Base-by-base conservation (phyloP, 768 basidiomycete species). In the Clavaria fumosa region DNA sequence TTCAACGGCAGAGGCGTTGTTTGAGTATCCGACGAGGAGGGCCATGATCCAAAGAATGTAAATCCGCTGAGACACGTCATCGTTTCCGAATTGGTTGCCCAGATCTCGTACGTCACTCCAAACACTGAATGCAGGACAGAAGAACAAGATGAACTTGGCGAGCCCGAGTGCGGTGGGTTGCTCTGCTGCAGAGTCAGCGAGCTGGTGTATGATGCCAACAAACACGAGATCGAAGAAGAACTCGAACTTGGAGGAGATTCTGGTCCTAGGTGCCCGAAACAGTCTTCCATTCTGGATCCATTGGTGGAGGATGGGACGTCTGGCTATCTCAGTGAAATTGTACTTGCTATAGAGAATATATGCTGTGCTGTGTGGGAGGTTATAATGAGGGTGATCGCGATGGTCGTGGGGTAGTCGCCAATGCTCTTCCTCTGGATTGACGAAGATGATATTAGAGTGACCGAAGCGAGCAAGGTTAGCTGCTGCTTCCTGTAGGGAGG, bases 211-310 rank as follows among this genome's bases (percentile, higher is more conserved):
- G 28, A 39, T 39, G 22, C 38, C 38, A 21, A 39, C 38, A 22
- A 39, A 39, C 7, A 39, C 23, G 7, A 39, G 21, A 23, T 39
- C 38, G 19, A 39, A 39, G 38, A 39, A 39, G n/a, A 39, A 31
- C 31, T 39, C 7, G 5, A 17, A 12, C 7, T 17, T 5, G 19
- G 30, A 32, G 14, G 21, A 28, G 14, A 28, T 14, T 9, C 26
- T 9, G 9, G 9, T 14, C 26, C 14, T 9, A 28, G 26, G 9
- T 14, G 9, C 26, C 9, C 26, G 26, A 28, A 9, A 28, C 9
- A 28, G 9, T 28, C 14, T 28, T 9, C 26, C 26, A 14, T 28
- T 28, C 26, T 28, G 26, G 9, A 28, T 9, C 26, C 26, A 28
- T 14, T 28, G 26, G 26, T 28, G 26, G 14, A 28, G 26, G 14